Evolutionary conservation across 1,284 basidiomycete species (phyloP).

Genomic region (Neolentinus lepideus): DNA sequence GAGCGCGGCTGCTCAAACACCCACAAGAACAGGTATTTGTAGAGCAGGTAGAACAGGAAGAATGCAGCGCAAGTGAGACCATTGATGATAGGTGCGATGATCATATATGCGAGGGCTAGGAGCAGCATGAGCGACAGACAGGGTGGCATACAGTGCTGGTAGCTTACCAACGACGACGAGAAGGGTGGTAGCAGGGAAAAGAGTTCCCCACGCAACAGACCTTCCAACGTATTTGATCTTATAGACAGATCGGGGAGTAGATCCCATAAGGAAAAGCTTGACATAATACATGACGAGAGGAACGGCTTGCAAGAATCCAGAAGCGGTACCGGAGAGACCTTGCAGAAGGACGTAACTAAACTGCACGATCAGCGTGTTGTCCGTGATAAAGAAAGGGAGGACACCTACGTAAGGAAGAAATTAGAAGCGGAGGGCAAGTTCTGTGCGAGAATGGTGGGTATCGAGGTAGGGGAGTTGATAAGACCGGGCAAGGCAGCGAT

Average conservation of each 20-base stretch:
- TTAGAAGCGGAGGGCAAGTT: constrained; percentile 82
- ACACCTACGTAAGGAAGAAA: constrained; percentile 83
- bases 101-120: constrained; percentile 70
- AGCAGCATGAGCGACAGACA: background rate
- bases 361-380: constrained; percentile 1
- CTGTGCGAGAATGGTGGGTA: constrained; percentile 62
- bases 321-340: constrained; percentile 70
- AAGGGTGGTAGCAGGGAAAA: constrained; percentile 74
- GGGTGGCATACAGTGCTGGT: background rate
- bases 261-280: constrained; percentile 78
- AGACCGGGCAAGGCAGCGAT: constrained; percentile 63
- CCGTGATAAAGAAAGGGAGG: background rate
- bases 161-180: constrained; percentile 72
- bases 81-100: constrained; percentile 93
- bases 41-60: constrained; percentile 78
- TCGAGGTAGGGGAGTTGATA: constrained; percentile 48
- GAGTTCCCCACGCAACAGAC: constrained; percentile 78
- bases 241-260: constrained; percentile 85
- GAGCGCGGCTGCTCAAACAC: constrained; percentile 67
- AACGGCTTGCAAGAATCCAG: constrained; percentile 76
- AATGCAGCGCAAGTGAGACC: constrained; percentile 84
- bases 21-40: constrained; percentile 88
- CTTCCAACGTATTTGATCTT: constrained; percentile 67
- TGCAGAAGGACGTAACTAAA: constrained; percentile 58
- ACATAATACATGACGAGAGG: constrained; percentile 80